phyloP scores from a whole-genome alignment of 345 rosid species.

The Hibiscus mutabilis region DNA sequence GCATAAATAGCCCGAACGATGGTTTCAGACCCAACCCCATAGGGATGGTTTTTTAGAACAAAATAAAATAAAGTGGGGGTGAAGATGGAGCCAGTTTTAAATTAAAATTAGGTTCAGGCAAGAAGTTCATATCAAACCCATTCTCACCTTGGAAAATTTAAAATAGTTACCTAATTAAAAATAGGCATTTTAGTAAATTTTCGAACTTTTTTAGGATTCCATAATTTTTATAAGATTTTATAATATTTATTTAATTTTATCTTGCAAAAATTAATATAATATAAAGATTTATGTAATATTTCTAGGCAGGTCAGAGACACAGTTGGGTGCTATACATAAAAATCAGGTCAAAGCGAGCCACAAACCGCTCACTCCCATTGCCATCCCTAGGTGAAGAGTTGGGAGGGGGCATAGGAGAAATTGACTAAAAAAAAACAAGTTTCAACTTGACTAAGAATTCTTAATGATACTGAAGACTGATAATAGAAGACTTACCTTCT shows the following conservation, averaged over 20 bases:
- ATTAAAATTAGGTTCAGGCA: neutral
- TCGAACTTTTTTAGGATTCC: neutral
- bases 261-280: neutral
- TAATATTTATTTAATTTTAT: neutral
- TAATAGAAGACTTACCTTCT: slow-evolving; percentile 30
- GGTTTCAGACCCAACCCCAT: neutral
- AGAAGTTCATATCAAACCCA: no score
- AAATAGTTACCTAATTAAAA: no score
- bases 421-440: neutral
- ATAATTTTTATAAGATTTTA: neutral
- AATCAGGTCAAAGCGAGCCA: neutral
- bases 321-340: neutral
- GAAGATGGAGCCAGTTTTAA: no score
- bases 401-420: neutral
- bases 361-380: neutral
- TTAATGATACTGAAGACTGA: neutral
- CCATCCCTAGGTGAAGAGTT: neutral
- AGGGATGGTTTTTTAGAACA: neutral
- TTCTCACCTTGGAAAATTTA: neutral
- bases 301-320: neutral
- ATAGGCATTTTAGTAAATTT: neutral
- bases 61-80: no score
- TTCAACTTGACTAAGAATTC: neutral
- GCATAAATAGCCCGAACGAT: neutral
- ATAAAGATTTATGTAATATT: neutral